Evolutionary conservation across 2,329 filamentous ascomycete species (phyloP).

Genomic region (Fragosphaeria purpurea): DNA sequence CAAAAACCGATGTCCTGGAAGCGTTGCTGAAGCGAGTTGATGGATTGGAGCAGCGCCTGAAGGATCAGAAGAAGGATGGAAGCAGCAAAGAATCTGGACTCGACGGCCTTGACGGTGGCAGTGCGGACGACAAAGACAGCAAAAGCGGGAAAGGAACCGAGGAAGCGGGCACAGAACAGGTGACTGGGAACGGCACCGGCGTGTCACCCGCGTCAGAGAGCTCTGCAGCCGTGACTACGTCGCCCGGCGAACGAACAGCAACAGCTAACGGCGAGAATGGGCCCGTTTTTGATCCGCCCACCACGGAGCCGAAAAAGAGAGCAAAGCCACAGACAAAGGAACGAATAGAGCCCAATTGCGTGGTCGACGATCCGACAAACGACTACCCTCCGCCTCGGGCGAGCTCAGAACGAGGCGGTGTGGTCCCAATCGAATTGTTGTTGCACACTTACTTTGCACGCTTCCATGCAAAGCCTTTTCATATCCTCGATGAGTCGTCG

Average conservation of each 20-base stretch:
- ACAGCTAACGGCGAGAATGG: not conserved
- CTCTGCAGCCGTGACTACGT: not conserved
- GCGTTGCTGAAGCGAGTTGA: slow-evolving; percentile 77
- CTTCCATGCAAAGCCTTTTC: slow-evolving; percentile 73
- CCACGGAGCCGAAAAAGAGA: not conserved
- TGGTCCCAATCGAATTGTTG: slow-evolving; percentile 48
- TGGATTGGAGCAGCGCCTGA: slow-evolving; percentile 69
- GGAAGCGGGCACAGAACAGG: slow-evolving; percentile 13
- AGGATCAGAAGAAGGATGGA: slow-evolving; percentile 47
- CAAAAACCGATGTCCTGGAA: slow-evolving; percentile 82
- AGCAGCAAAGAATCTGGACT: slow-evolving; percentile 12
- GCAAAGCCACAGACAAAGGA: not conserved
- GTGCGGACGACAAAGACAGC: too few relatives aligned
- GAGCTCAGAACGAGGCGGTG: slow-evolving; percentile 23
- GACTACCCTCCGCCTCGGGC: not conserved
- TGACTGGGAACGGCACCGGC: slow-evolving; percentile 12
- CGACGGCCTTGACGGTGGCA: slow-evolving; percentile 5
- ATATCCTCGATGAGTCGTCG: slow-evolving; percentile 67
- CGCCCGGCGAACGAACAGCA: not conserved
- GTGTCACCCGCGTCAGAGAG: not conserved
- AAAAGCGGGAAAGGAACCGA: slow-evolving; percentile 5
- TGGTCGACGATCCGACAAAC: not conserved
- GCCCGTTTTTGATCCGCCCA: not conserved
- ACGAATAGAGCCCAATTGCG: not conserved
- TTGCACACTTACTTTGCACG: slow-evolving; percentile 72